phyloP scores from a whole-genome alignment of 1,139 yeast genomes.

The Diutina rugosa region DNA sequence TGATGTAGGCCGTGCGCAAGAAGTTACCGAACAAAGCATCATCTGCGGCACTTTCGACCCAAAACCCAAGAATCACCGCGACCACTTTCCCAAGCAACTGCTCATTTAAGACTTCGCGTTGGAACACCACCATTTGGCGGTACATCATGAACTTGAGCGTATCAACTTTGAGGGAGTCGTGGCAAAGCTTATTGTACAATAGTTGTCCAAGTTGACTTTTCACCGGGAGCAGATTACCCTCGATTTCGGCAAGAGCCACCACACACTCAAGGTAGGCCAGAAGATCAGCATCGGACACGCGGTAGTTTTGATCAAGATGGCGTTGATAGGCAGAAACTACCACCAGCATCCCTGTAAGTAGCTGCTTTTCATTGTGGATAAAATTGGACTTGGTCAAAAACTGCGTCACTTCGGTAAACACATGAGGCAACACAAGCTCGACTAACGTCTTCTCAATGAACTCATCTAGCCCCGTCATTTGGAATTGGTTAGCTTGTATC shows the following conservation, averaged over 20 bases:
- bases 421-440: slow-evolving; percentile 23
- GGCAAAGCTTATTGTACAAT: slow-evolving; percentile 13
- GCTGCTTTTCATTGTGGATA: slow-evolving; percentile 22
- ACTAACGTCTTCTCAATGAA: slow-evolving; percentile 13
- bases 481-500: neutral
- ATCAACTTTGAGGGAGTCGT: slow-evolving; percentile 6
- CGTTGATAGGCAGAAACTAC: neutral
- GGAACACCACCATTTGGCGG: slow-evolving; percentile 29
- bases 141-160: slow-evolving; percentile 24
- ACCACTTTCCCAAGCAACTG: slow-evolving; percentile 20
- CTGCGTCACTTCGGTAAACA: slow-evolving; percentile 17
- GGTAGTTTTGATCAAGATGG: neutral
- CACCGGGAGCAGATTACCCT: neutral
- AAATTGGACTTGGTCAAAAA: slow-evolving; percentile 21
- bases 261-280: neutral
- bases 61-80: slow-evolving; percentile 18
- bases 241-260: neutral
- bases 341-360: slow-evolving; percentile 12
- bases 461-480: neutral
- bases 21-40: neutral
- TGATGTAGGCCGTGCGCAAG: neutral
- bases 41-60: slow-evolving; percentile 6
- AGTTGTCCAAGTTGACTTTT: slow-evolving; percentile 15
- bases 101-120: slow-evolving; percentile 16
- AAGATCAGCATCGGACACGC: neutral